Conservation (phyloP, 1,139 yeast species). For the Saccharomycopsis hybrid region DNA sequence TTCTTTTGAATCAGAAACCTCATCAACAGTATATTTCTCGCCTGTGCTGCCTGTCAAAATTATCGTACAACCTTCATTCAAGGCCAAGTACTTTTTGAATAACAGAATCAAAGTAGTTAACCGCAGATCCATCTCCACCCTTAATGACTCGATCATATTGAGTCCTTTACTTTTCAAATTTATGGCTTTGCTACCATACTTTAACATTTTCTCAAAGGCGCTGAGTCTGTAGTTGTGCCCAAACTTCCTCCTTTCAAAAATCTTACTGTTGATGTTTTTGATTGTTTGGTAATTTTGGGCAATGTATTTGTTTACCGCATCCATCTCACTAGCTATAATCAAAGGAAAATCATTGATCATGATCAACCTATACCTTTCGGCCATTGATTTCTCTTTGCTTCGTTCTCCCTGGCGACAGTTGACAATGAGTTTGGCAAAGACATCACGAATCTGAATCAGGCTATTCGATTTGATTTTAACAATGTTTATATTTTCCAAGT, state of each 20-base stretch:
- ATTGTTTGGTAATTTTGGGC: conserved; percentile 5
- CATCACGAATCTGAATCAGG: too few relatives aligned
- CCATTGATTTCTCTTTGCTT: not conserved
- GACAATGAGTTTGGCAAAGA: too few relatives aligned
- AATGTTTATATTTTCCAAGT: too few relatives aligned
- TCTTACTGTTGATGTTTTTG: conserved; percentile 8
- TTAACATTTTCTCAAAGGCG: conserved; percentile 11
- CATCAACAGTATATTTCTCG: not conserved
- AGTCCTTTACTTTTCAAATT: conserved; percentile 1
- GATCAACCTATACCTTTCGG: conserved; percentile 11
- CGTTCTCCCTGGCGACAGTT: not conserved
- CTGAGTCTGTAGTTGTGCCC: conserved; percentile 13
- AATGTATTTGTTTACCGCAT: conserved; percentile 6
- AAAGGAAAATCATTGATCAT: conserved; percentile 17
- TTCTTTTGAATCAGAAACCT: not conserved
- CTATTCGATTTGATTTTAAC: too few relatives aligned
- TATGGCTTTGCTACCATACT: conserved; percentile 13
- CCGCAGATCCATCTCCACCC: conserved; percentile 11
- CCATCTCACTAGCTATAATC: conserved; percentile 12
- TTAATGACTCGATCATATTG: conserved; percentile 5
- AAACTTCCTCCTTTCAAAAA: conserved; percentile 14
- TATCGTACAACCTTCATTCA: conserved; percentile 12
- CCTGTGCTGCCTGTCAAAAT: conserved; percentile 12
- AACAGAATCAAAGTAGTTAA: conserved; percentile 4
- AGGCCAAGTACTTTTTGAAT: conserved; percentile 9